Evolutionary conservation across 805 yeast genomes (phyloP).

Genomic region (Starmerella bombi): DNA sequence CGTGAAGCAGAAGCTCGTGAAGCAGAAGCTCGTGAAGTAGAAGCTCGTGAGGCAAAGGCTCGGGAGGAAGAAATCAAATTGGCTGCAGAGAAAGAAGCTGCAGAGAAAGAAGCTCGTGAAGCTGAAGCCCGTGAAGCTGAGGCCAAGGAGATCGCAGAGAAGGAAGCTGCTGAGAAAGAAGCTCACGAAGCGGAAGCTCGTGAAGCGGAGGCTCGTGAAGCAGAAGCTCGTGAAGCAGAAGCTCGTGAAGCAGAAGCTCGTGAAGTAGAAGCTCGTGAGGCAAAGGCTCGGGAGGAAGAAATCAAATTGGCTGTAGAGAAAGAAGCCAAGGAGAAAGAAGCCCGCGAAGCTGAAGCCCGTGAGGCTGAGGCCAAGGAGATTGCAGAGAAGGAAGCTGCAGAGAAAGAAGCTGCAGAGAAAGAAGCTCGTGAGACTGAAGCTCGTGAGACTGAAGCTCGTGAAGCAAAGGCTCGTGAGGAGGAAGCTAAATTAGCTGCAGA

Average conservation of each 20-base stretch:
- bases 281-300: too few relatives aligned
- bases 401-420: neutral
- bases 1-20: too few relatives aligned
- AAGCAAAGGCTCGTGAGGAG: neutral
- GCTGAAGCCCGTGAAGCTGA: conserved; percentile 9
- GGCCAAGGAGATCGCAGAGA: too few relatives aligned
- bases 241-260: too few relatives aligned
- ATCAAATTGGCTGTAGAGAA: neutral
- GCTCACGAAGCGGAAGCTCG: conserved; percentile 13
- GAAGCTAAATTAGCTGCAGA: neutral
- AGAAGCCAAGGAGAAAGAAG: neutral
- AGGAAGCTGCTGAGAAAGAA: too few relatives aligned
- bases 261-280: too few relatives aligned
- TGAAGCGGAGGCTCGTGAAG: conserved; percentile 10
- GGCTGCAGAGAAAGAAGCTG: conserved; percentile 9
- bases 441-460: neutral
- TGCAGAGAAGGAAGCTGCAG: conserved; percentile 1
- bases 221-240: conserved; percentile 11
- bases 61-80: conserved; percentile 4
- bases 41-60: conserved; percentile 19
- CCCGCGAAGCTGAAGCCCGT: conserved; percentile 16
- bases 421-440: neutral
- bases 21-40: too few relatives aligned
- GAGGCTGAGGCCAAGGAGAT: conserved; percentile 14
- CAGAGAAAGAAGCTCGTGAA: conserved; percentile 7